A percentile compares a stretch with the other conserved stretches of the same genome.
phyloP scores from a whole-genome alignment of 2,329 filamentous ascomycete species.

The Fusarium robinianum region DNA sequence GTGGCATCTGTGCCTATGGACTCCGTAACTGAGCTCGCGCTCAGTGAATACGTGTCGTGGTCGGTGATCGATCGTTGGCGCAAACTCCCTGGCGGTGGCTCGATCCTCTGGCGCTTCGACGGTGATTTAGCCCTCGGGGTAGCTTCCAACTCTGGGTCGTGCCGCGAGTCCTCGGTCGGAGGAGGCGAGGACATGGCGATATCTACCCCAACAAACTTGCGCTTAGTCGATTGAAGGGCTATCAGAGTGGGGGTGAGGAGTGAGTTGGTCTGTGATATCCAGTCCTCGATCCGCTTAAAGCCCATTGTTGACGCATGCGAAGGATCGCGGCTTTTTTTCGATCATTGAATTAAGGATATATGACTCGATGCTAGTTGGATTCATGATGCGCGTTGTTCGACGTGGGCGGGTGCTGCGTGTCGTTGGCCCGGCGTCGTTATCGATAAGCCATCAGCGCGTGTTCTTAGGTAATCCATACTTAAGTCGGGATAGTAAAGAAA shows the following conservation, averaged over 20 bases:
- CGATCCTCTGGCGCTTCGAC: background rate
- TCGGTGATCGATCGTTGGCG: background rate
- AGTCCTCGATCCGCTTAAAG: background rate
- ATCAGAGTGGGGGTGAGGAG: background rate
- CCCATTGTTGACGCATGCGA: too few relatives aligned
- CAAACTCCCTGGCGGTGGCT: background rate
- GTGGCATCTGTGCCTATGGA: background rate
- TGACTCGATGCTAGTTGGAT: too few relatives aligned
- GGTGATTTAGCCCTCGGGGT: background rate
- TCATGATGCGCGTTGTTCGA: too few relatives aligned
- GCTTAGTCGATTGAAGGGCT: background rate
- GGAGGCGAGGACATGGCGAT: background rate
- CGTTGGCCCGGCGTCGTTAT: too few relatives aligned
- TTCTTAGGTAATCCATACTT: too few relatives aligned
- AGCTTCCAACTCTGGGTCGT: background rate
- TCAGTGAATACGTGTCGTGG: background rate
- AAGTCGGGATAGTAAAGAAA: too few relatives aligned
- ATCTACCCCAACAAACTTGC: background rate
- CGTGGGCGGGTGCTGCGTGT: too few relatives aligned
- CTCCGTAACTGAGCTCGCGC: slow-evolving; percentile 1
- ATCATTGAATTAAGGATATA: too few relatives aligned
- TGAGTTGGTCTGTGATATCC: background rate
- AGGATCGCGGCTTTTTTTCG: too few relatives aligned
- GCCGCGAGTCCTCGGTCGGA: background rate
- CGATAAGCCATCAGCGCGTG: too few relatives aligned